Evolutionary conservation across 805 yeast species (phyloP), one percentile per base, ranked within the genome.

Genomic region (Teunomyces atbi): DNA sequence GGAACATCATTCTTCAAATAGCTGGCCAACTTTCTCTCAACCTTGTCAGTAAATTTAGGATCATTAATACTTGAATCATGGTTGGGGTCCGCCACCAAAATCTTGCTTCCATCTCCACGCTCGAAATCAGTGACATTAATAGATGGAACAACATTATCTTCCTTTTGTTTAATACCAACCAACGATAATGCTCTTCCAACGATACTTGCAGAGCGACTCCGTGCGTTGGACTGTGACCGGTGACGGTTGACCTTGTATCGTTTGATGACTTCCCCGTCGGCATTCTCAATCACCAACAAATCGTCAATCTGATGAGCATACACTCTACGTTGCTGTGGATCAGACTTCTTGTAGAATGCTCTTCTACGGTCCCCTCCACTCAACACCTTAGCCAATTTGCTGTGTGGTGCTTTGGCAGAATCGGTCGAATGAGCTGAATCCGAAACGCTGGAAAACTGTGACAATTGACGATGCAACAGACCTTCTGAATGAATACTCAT

Each of bases 261-360:
- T 59, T 96, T 82, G 39, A 94, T 72, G 46, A 94, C 81, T 56
- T 92, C 98, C 52, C 98, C 99, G 10, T 91, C 96, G 38, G 81
- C 88, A 58, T 90, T 87, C 64, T 92, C 99, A 47, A 94, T 84
- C 48, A 89, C 76, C 45, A 94, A 78, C 48, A 82, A 74, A 57
- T 89, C 83, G 59, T 84, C 94, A 34, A 88, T 74, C 64, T 85
- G 86, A 64, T 83, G 92, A 1, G 97, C 98, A 65, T 70, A 81
- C 55, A 69, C 82, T 60, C 68, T 66, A 18, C 59, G 69, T 54
- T 57, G 66, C 30, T 51, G 54, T 2, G 66, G 64, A 47, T 65
- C 69, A 26, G 50, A 48, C 50, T 66, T 69, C 28, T 54, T 62
- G 48, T 66, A 63, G 30, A 55, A 62, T 1, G 69, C 62, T 41